These are phyloP conservation scores for Saraca asoca DNA, from an alignment of 331 rosid genomes.

Conservation along the genomic window DNA sequence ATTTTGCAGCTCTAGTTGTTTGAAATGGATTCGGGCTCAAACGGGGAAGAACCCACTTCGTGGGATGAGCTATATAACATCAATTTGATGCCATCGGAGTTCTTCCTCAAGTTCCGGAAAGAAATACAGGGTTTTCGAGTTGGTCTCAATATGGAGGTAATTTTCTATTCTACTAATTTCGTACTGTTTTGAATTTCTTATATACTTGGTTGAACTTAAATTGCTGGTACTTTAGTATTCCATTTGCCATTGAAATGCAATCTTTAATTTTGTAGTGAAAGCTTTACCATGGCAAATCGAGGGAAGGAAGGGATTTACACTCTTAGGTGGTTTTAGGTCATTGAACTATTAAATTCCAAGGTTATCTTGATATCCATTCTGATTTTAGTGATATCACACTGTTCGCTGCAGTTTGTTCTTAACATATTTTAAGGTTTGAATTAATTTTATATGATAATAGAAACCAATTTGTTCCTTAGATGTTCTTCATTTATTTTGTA, in stretches of 20 bases:
- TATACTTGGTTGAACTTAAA: conserved; percentile 3
- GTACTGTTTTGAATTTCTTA: background rate
- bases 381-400: too few species aligned
- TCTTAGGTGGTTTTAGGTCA: too few species aligned
- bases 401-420: too few species aligned
- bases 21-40: conserved; percentile 62
- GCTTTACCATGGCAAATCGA: too few species aligned
- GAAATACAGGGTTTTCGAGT: conserved; percentile 75
- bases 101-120: conserved; percentile 85
- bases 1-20: conserved; percentile 27
- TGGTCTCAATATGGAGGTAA: conserved; percentile 93
- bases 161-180: background rate
- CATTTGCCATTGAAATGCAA: background rate
- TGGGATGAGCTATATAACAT: conserved; percentile 78
- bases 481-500: too few species aligned
- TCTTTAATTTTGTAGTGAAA: too few species aligned
- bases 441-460: too few species aligned
- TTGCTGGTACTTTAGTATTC: background rate
- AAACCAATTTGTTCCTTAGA: too few species aligned
- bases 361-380: too few species aligned
- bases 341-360: too few species aligned
- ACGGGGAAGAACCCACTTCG: conserved; percentile 63
- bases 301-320: too few species aligned
- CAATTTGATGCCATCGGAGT: conserved; percentile 81
- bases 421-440: too few species aligned